A percentile compares a stretch with the other conserved stretches of the same genome.
These are phyloP conservation scores for Eremothecium sinecaudum DNA, from an alignment of 1,139 yeast genomes.

Conservation along the genomic window DNA sequence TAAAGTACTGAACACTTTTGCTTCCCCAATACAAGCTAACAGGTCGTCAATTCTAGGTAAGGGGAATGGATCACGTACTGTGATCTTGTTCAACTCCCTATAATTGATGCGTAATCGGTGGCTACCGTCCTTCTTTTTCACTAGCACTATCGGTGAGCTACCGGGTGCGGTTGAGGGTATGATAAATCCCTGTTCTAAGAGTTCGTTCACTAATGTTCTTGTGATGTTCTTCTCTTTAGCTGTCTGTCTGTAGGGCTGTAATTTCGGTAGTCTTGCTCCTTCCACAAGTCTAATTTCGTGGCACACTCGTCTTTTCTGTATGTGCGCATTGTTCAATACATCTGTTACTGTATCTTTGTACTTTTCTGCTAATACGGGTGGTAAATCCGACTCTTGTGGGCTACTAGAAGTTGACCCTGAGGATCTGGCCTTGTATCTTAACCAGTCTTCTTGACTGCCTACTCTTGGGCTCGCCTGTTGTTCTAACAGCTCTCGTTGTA, in stretches of 20 bases:
- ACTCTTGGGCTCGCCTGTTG: neutral
- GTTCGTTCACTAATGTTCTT: slow-evolving; percentile 8
- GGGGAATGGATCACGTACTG: slow-evolving; percentile 20
- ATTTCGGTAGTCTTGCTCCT: slow-evolving; percentile 7
- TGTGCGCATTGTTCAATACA: neutral
- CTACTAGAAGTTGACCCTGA: neutral
- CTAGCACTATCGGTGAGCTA: slow-evolving; percentile 18
- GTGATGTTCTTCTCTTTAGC: slow-evolving; percentile 7
- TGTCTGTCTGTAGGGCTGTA: slow-evolving; percentile 9
- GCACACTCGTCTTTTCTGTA: neutral
- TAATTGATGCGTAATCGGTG: slow-evolving; percentile 24
- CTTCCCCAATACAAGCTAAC: slow-evolving; percentile 9
- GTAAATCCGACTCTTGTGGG: neutral
- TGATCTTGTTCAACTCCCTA: slow-evolving; percentile 18
- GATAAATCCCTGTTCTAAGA: slow-evolving; percentile 13
- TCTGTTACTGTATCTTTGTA: slow-evolving; percentile 5
- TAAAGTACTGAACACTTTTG: slow-evolving; percentile 9
- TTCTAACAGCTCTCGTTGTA: neutral
- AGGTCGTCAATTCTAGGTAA: slow-evolving; percentile 22
- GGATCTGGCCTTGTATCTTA: neutral
- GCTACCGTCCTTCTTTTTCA: slow-evolving; percentile 20
- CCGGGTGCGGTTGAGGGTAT: slow-evolving; percentile 14
- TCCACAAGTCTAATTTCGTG: slow-evolving; percentile 8
- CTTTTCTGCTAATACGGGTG: neutral
- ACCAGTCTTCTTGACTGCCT: neutral